Percentiles rank a stretch among this genome's conserved stretches.
phyloP scores from a whole-genome alignment of 2,329 filamentous ascomycete genomes.

The Didymella keratinophila region DNA sequence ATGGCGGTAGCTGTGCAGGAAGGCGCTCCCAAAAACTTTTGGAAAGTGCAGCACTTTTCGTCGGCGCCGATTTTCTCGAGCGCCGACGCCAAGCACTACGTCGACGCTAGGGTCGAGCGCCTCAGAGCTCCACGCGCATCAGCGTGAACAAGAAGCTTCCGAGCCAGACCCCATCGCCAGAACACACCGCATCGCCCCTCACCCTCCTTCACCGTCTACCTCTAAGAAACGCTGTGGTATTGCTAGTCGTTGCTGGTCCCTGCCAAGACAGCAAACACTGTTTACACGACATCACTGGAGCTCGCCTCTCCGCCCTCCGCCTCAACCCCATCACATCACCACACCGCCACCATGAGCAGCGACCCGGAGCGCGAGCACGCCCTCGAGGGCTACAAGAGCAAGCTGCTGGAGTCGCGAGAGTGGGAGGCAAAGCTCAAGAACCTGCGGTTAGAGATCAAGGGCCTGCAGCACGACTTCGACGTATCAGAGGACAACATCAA shows the following conservation, averaged over 20 bases:
- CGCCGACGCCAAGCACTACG: slow-evolving; percentile 21
- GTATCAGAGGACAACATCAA: slow-evolving; percentile 99
- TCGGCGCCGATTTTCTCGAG: slow-evolving; percentile 23
- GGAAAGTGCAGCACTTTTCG: slow-evolving; percentile 1
- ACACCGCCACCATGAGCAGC: slow-evolving; percentile 44
- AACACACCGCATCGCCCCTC: slow-evolving; percentile 2
- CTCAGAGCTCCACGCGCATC: slow-evolving; percentile 33
- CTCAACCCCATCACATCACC: slow-evolving; percentile 10
- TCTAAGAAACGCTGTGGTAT: neutral
- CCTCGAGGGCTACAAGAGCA: slow-evolving; percentile 61
- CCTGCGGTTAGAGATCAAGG: slow-evolving; percentile 94
- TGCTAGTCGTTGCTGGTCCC: too few relatives aligned
- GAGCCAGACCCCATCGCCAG: slow-evolving; percentile 12
- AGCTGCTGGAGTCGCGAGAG: slow-evolving; percentile 87
- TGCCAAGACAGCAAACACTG: slow-evolving; percentile 2
- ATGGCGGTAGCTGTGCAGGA: slow-evolving; percentile 30
- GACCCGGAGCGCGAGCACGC: slow-evolving; percentile 62
- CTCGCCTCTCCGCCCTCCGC: slow-evolving; percentile 21
- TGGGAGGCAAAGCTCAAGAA: slow-evolving; percentile 98
- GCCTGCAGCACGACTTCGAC: slow-evolving; percentile 91
- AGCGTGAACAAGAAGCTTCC: slow-evolving; percentile 30
- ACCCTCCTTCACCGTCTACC: neutral
- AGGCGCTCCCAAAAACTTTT: slow-evolving; percentile 14
- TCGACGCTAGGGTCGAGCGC: slow-evolving; percentile 26
- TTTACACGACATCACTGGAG: slow-evolving; percentile 14